Percentiles rank a stretch among this genome's conserved stretches.
Conservation (phyloP, 2,329 filamentous ascomycete species). For the Colletotrichum gigasporum region DNA sequence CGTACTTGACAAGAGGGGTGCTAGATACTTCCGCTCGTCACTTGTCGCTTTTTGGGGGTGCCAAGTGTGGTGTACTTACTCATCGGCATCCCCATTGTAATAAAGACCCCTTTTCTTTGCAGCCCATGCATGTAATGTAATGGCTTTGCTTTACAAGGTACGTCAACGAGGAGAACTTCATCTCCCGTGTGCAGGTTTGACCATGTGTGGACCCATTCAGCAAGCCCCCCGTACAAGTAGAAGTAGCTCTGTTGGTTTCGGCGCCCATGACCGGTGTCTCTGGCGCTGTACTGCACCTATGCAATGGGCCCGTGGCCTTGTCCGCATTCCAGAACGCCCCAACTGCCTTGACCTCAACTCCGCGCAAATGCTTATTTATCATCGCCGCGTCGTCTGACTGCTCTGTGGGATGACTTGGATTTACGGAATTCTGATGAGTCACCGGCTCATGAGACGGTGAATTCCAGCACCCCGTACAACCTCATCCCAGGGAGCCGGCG, state of each 20-base stretch:
- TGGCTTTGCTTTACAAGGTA: constrained; percentile 1
- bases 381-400: too few species aligned
- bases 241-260: too few species aligned
- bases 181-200: constrained; percentile 10
- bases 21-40: background rate
- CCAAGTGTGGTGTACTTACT: background rate
- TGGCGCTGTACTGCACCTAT: too few species aligned
- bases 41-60: background rate
- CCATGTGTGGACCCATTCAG: background rate
- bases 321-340: constrained; percentile 8
- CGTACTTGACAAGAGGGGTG: background rate
- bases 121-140: too few species aligned
- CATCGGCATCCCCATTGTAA: background rate
- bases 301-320: too few species aligned
- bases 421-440: too few species aligned
- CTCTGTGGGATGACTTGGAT: too few species aligned
- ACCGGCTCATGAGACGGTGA: too few species aligned
- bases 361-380: too few species aligned
- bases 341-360: too few species aligned
- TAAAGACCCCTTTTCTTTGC: constrained; percentile 12
- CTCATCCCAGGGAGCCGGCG: background rate
- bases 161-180: background rate
- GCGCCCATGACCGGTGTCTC: too few species aligned
- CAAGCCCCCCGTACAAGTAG: too few species aligned
- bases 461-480: background rate